Conservation (phyloP, 1,139 yeast species). For the Trichomonascaceae sp. region DNA sequence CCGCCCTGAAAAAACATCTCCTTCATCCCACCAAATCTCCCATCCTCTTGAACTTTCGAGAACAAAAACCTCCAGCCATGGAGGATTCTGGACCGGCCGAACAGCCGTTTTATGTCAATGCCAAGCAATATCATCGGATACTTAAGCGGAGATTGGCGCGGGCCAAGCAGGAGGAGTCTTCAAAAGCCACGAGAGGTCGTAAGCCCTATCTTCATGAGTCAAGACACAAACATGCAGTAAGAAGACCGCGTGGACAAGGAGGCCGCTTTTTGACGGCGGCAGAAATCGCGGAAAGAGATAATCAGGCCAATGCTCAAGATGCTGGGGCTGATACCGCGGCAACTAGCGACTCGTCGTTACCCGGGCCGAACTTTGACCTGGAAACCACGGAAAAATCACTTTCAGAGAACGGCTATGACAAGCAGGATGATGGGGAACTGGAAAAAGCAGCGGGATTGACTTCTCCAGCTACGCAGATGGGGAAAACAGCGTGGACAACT, state of each 20-base stretch:
- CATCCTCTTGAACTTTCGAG: not conserved
- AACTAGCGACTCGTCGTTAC: not conserved
- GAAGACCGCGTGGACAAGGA: constrained; percentile 98
- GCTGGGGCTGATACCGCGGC: not conserved
- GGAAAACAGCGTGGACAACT: not conserved
- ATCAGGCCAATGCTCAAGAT: constrained; percentile 20
- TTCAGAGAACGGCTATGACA: not conserved
- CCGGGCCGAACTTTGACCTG: not conserved
- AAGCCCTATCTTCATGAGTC: constrained; percentile 95
- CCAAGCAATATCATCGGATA: constrained; percentile 94
- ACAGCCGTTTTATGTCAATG: constrained; percentile 96
- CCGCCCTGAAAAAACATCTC: not conserved
- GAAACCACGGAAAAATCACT: not conserved
- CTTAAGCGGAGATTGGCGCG: constrained; percentile 88
- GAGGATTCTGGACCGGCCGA: constrained; percentile 40
- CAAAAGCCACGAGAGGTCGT: constrained; percentile 83
- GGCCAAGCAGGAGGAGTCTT: constrained; percentile 83
- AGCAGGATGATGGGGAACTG: not conserved
- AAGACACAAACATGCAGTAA: constrained; percentile 97
- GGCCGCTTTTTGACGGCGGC: constrained; percentile 96
- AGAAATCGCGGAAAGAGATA: constrained; percentile 82
- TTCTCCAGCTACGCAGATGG: not conserved
- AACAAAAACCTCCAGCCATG: constrained; percentile 3
- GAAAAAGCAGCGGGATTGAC: not conserved
- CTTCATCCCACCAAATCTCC: not conserved